phyloP scores from a whole-genome alignment of 352 stramenopile species.

The Phytophthora vignae region DNA sequence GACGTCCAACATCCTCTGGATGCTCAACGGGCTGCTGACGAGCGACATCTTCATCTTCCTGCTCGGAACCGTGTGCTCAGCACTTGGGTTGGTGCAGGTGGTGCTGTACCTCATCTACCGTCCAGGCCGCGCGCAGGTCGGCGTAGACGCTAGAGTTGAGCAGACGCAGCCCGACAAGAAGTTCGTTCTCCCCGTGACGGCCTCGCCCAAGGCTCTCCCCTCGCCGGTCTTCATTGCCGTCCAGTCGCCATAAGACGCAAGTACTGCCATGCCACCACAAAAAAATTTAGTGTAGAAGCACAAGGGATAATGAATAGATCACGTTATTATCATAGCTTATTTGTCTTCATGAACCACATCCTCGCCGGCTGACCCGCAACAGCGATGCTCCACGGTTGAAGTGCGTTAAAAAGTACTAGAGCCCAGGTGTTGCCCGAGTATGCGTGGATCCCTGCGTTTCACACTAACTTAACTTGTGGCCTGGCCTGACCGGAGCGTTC shows the following conservation, averaged over 20 bases:
- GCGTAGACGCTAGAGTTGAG: not conserved
- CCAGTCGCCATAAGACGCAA: constrained; percentile 20
- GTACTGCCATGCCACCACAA: constrained; percentile 1
- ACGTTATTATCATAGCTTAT: not conserved
- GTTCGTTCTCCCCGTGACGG: constrained; percentile 21
- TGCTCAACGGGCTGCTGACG: constrained; percentile 45
- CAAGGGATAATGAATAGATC: not conserved
- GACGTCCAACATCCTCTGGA: constrained; percentile 44
- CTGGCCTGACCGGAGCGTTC: not conserved
- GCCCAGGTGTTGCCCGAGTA: not conserved
- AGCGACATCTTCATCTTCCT: constrained; percentile 51
- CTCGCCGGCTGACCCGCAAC: not conserved
- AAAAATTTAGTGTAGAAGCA: not conserved
- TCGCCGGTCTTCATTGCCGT: constrained; percentile 33
- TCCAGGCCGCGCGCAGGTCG: constrained; percentile 10
- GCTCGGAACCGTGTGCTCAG: constrained; percentile 32
- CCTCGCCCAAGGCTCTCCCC: constrained; percentile 8
- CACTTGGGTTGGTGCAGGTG: constrained; percentile 32
- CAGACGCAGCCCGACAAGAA: constrained; percentile 16
- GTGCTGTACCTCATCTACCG: constrained; percentile 39
- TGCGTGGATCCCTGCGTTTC: not conserved
- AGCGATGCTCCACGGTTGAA: not conserved
- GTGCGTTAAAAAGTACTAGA: not conserved
- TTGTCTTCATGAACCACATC: not conserved
- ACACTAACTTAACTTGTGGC: not conserved